Evolutionary conservation across 2,329 filamentous ascomycete species (phyloP).

Genomic region (Lecanicillium sp.): DNA sequence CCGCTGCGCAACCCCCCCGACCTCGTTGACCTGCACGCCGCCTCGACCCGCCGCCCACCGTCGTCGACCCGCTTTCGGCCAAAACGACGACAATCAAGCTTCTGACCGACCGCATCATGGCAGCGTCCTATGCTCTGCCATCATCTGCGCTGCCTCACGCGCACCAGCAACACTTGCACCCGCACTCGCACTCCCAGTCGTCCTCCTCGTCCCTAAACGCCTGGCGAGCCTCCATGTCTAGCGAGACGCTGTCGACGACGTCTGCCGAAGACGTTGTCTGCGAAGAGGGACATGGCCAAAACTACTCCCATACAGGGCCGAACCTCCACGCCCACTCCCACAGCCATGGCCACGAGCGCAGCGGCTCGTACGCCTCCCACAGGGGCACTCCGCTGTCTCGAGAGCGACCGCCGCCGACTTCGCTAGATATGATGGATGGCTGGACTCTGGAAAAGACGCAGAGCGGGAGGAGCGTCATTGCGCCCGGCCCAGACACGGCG

Average conservation of each 20-base stretch:
- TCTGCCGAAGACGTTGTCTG: conserved; percentile 22
- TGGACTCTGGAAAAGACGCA: conserved; percentile 33
- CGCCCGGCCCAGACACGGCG: conserved; percentile 20
- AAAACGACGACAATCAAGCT: conserved; percentile 7
- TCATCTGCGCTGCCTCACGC: conserved; percentile 40
- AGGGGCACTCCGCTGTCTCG: conserved; percentile 17
- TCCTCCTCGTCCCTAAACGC: conserved; percentile 25
- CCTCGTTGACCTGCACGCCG: too few relatives aligned
- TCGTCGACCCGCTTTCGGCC: conserved; percentile 7
- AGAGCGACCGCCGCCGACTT: conserved; percentile 23
- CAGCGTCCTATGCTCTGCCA: conserved; percentile 46
- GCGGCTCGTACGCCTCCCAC: conserved; percentile 22
- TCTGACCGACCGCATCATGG: conserved; percentile 25
- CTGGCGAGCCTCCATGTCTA: conserved; percentile 25
- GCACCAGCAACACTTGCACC: conserved; percentile 33
- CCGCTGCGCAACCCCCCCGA: too few relatives aligned
- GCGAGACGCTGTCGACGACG: conserved; percentile 20
- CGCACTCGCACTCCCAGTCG: conserved; percentile 29
- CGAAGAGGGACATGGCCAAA: conserved; percentile 19
- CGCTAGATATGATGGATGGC: conserved; percentile 26
- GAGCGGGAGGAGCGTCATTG: conserved; percentile 31
- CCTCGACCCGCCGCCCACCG: conserved; percentile 2
- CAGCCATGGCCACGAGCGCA: conserved; percentile 18
- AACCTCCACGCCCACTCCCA: conserved; percentile 13
- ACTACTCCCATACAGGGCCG: conserved; percentile 2